Conservation (phyloP, 1,284 basidiomycete species). For the Moniliophthora roreri region DNA sequence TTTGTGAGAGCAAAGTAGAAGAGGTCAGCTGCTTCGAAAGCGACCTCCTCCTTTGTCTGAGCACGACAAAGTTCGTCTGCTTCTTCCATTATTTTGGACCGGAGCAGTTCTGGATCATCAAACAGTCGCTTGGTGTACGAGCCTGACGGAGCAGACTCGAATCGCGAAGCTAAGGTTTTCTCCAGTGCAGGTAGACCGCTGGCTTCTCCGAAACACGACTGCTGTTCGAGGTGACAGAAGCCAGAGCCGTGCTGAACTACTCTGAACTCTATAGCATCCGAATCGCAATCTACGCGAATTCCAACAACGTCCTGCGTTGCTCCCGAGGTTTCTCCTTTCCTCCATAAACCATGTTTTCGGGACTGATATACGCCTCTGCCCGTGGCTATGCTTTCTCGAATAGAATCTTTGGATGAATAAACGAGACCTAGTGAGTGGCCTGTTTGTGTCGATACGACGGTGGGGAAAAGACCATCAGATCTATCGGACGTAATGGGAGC, state of each 20-base stretch:
- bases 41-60: constrained; percentile 80
- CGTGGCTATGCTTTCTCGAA: constrained; percentile 85
- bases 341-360: constrained; percentile 94
- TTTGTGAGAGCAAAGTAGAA: constrained; percentile 92
- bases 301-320: constrained; percentile 87
- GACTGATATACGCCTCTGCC: constrained; percentile 97
- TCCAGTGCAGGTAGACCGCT: constrained; percentile 85
- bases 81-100: constrained; percentile 97
- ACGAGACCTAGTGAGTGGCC: constrained; percentile 90
- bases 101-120: constrained; percentile 77
- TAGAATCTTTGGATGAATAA: constrained; percentile 91
- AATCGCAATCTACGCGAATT: constrained; percentile 91
- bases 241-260: constrained; percentile 90
- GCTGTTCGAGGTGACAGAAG: constrained; percentile 90
- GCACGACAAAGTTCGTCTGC: constrained; percentile 95
- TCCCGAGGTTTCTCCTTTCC: constrained; percentile 96
- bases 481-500: constrained; percentile 85
- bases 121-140: constrained; percentile 94
- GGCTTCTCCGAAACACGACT: constrained; percentile 85
- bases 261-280: constrained; percentile 89
- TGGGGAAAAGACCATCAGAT: constrained; percentile 90
- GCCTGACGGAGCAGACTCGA: constrained; percentile 80
- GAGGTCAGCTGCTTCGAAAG: constrained; percentile 95
- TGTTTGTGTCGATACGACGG: constrained; percentile 78
- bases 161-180: constrained; percentile 73